Evolutionary conservation across 306 rosid species (phyloP).

Genomic region (Potentilla sterilis): DNA sequence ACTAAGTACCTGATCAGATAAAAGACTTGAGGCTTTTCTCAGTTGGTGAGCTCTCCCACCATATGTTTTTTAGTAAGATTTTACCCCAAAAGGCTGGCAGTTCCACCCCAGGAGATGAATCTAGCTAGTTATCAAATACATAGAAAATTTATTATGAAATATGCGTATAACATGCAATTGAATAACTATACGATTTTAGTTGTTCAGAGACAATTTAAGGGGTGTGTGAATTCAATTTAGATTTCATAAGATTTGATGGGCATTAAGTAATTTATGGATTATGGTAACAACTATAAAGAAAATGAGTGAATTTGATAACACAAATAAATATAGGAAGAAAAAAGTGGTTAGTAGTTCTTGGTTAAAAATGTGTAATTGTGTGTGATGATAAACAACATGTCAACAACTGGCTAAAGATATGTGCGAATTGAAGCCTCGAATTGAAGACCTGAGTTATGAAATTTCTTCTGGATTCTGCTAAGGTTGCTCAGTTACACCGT

Average conservation of each 20-base stretch:
- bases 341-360: neutral
- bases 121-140: neutral
- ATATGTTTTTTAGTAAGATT: neutral
- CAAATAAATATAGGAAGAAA: neutral
- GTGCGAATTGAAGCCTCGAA: neutral
- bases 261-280: no score
- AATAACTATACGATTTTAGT: neutral
- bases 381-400: neutral
- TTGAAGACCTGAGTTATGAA: slow-evolving; percentile 15
- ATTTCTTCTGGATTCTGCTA: slow-evolving; percentile 1
- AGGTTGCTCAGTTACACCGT: neutral
- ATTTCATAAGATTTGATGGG: no score
- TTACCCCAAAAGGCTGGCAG: neutral
- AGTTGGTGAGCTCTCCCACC: neutral
- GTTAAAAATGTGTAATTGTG: neutral
- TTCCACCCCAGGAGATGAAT: neutral
- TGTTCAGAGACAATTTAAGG: no score
- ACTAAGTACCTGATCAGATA: neutral
- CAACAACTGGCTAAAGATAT: neutral
- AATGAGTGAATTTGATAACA: no score
- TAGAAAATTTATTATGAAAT: neutral
- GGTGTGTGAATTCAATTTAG: no score
- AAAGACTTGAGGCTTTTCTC: neutral
- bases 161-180: neutral
- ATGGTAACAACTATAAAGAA: no score